Conservation (phyloP, 78 protist genomes). For the Monosiga brevicollis region DNA sequence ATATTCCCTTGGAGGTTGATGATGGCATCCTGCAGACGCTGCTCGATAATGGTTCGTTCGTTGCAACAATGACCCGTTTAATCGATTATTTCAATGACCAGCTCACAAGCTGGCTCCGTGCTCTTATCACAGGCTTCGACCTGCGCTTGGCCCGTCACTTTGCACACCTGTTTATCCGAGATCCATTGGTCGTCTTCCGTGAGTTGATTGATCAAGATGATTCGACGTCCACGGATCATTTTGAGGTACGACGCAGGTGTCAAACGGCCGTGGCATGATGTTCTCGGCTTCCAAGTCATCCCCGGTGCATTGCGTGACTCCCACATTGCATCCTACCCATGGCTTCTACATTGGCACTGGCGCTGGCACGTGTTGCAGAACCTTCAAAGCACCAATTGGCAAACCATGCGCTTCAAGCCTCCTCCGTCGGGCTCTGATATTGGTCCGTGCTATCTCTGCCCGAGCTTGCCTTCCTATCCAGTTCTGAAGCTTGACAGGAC, state of each 20-base stretch:
- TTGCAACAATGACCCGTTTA: not conserved
- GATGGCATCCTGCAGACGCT: constrained; percentile 30
- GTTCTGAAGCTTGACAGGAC: no score
- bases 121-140: constrained; percentile 39
- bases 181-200: constrained; percentile 86
- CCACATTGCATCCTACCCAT: no score
- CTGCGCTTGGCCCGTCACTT: constrained; percentile 67
- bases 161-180: constrained; percentile 87
- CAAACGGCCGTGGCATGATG: no score
- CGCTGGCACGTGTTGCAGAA: constrained; percentile 12
- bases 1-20: constrained; percentile 45
- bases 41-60: constrained; percentile 26
- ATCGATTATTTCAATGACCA: not conserved
- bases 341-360: no score
- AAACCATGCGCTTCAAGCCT: constrained; percentile 93
- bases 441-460: no score
- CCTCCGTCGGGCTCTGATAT: constrained; percentile 69
- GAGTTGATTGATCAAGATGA: constrained; percentile 48
- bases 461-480: no score
- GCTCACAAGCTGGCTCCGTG: no score
- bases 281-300: no score
- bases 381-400: constrained; percentile 94
- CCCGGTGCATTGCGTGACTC: no score
- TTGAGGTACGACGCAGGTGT: no score
- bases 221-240: constrained; percentile 56